phyloP scores from a whole-genome alignment of 1,284 basidiomycete genomes.

The Microbotryomycetes sp. region DNA sequence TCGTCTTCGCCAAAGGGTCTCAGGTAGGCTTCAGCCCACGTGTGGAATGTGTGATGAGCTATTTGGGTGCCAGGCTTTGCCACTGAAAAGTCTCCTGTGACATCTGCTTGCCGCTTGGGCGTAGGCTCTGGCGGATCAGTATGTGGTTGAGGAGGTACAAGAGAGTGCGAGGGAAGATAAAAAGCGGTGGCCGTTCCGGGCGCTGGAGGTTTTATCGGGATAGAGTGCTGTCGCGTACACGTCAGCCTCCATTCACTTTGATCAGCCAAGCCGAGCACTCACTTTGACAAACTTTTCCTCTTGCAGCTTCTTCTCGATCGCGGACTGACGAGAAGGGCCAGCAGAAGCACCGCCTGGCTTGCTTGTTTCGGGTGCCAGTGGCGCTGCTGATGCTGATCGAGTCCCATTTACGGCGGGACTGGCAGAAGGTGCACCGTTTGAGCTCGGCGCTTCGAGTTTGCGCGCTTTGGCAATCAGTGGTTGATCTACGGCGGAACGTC shows the following conservation, averaged over 20 bases:
- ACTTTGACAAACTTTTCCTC: slow-evolving; percentile 27
- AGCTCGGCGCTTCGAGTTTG: slow-evolving; percentile 7
- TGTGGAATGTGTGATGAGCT: slow-evolving; percentile 60
- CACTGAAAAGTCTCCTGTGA: slow-evolving; percentile 78
- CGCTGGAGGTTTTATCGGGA: slow-evolving; percentile 36
- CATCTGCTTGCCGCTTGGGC: slow-evolving; percentile 70
- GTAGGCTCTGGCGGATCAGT: slow-evolving; percentile 58
- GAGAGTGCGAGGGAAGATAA: slow-evolving; percentile 48
- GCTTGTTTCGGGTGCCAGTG: no score
- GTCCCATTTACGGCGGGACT: not conserved
- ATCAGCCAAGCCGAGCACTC: slow-evolving; percentile 31
- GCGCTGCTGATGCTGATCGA: not conserved
- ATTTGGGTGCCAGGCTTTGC: slow-evolving; percentile 59
- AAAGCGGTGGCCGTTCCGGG: slow-evolving; percentile 34
- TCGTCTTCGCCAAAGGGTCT: slow-evolving; percentile 82
- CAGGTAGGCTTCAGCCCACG: slow-evolving; percentile 75
- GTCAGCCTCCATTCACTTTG: slow-evolving; percentile 45
- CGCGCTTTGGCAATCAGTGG: slow-evolving; percentile 15
- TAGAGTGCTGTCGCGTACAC: slow-evolving; percentile 38
- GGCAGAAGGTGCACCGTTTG: not conserved
- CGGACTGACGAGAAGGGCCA: no score
- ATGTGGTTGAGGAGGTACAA: slow-evolving; percentile 41
- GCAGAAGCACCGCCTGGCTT: no score
- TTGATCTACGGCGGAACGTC: not conserved
- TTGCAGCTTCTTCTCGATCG: slow-evolving; percentile 17